Conservation (phyloP, 2,329 filamentous ascomycete species). For the Talaromyces sp. region DNA sequence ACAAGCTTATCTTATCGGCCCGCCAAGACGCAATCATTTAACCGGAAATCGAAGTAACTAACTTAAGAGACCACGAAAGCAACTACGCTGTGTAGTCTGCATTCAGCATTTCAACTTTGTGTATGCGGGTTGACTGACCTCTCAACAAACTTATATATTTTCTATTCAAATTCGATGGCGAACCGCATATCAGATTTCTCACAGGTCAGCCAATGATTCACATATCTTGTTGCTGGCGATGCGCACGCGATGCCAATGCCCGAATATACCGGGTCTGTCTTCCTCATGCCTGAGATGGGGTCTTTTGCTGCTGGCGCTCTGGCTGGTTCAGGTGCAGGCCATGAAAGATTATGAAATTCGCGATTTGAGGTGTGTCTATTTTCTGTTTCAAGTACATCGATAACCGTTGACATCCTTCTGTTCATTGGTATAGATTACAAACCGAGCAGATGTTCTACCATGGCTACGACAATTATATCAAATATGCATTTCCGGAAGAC, state of each 20-base stretch:
- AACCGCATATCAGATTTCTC: background rate
- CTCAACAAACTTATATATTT: background rate
- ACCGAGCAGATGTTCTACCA: constrained; percentile 83
- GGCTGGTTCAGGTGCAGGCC: constrained; percentile 25
- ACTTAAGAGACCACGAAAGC: background rate
- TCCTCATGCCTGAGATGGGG: constrained; percentile 34
- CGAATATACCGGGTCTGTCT: constrained; percentile 33
- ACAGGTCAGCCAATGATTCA: constrained; percentile 14
- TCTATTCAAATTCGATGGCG: background rate
- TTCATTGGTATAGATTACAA: constrained; percentile 28
- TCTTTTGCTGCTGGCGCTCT: constrained; percentile 31
- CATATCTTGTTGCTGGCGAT: constrained; percentile 31
- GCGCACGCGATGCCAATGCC: constrained; percentile 41
- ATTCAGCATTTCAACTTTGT: background rate
- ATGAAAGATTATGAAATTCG: constrained; percentile 14
- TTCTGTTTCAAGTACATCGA: background rate
- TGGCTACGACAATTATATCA: constrained; percentile 93
- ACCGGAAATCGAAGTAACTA: background rate
- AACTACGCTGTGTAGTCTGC: background rate
- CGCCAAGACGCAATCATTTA: constrained; percentile 4
- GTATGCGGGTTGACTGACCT: background rate
- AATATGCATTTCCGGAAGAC: constrained; percentile 90
- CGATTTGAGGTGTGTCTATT: constrained; percentile 12
- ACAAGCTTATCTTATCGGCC: constrained; percentile 7
- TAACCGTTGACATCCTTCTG: background rate